Evolutionary conservation across 345 rosid species (phyloP), one percentile per base, ranked within the genome.

Genomic region (Acer yangbiense): DNA sequence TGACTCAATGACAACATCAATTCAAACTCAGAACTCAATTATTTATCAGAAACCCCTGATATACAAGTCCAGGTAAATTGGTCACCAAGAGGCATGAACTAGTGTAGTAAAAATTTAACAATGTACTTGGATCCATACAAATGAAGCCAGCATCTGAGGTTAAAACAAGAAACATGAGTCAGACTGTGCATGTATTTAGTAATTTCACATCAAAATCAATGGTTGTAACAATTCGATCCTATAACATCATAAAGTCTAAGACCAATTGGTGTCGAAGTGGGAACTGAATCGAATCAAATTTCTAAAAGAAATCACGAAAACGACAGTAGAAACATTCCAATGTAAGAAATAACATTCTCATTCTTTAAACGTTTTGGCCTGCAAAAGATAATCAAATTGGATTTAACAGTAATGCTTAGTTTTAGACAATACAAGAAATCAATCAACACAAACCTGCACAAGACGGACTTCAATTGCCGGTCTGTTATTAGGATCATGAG

Each of bases 371-470:
- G 6, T 7, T 3, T 3, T 12, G 46, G 67, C n/a, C 32, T 4
- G 6, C 39, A 72, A 41, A 23, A 6, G 62, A n/a, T 20, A 10
- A 50, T 50, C 55, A 72, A 20, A n/a, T 10, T 1, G 0, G 25
- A 43, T 21, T 39, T 11, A 2, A 2, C 23, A 27, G 46, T 0
- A 29, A 69, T 61, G 61, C 48, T 29, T 50, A 64, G 25, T 18
- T 10, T 50, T 68, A 43, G 63, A 54, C 32, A 54, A 6, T 54
- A 32, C 7, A 69, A 68, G 3, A 55, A 75, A 76, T 63, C 76
- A 65, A 82, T 63, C 76, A 68, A 80, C 78, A 79, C 79, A 74
- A 70, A 89, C 98, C 92, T 93, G 98, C 9, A 92, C 98, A n/a
- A 89, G 89, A 18, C 85, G 89, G 71, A 90, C 81, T 81, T 90